These are phyloP conservation scores for Tetrahymena borealis DNA, from an alignment of 73 alveolate genomes.

Conservation along the genomic window DNA sequence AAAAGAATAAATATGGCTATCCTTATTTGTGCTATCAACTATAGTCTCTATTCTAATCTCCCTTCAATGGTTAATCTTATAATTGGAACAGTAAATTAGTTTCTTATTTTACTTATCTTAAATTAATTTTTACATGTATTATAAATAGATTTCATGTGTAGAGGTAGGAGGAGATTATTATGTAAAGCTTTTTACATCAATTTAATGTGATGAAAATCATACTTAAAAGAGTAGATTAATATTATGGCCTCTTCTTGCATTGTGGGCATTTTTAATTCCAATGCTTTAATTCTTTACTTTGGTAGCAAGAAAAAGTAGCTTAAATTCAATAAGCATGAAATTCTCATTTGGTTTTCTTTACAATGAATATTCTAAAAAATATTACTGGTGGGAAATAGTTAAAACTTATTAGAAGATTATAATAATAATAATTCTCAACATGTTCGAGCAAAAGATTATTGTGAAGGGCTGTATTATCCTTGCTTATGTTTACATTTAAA, in stretches of 20 bases:
- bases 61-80: not conserved
- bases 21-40: not conserved
- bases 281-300: not conserved
- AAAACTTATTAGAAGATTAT: not conserved
- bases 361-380: not conserved
- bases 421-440: not conserved
- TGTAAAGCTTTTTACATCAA: not conserved
- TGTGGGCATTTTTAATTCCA: not conserved
- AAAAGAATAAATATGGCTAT: not conserved
- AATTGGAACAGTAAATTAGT: not conserved
- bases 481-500: not conserved
- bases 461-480: not conserved
- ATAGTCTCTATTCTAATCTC: not conserved
- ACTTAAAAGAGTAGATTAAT: not conserved
- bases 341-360: not conserved
- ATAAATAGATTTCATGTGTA: not conserved
- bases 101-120: not conserved
- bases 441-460: not conserved
- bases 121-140: not conserved
- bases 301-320: not conserved
- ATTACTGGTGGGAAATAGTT: not conserved
- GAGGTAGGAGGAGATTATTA: not conserved
- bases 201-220: not conserved
- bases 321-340: not conserved
- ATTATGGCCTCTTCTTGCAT: not conserved